These are phyloP conservation scores for Alloteropsis semialata DNA, from an alignment of 176 grass and related monocot genomes.

Conservation along the genomic window DNA sequence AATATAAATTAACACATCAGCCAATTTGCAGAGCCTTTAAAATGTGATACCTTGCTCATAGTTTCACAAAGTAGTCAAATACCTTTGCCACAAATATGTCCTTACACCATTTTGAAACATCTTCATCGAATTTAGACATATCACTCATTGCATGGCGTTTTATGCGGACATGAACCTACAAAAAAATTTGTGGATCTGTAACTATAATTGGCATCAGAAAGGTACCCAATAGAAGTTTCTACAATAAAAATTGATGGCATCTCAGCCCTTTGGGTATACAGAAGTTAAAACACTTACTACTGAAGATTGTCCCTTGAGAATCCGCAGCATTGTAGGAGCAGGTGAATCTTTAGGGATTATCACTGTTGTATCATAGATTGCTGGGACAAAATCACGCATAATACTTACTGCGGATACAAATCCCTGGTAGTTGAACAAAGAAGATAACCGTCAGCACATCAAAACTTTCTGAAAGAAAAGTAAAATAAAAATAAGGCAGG, in stretches of 20 bases:
- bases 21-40: neutral
- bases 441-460: neutral
- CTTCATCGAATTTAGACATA: constrained; percentile 69
- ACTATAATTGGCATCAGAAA: neutral
- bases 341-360: constrained; percentile 88
- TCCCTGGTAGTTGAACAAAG: constrained; percentile 46
- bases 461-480: neutral
- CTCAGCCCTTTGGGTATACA: neutral
- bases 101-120: constrained; percentile 83
- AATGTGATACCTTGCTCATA: neutral
- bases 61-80: neutral
- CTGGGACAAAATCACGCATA: constrained; percentile 88
- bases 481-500: neutral
- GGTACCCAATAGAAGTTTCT: neutral
- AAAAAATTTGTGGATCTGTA: neutral
- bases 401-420: constrained; percentile 88
- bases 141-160: constrained; percentile 75
- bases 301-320: constrained; percentile 87
- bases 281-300: constrained; percentile 56
- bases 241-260: neutral
- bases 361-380: constrained; percentile 87
- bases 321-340: constrained; percentile 82
- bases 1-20: neutral
- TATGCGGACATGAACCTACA: constrained; percentile 82
- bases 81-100: constrained; percentile 89